A percentile compares a stretch with the other conserved stretches of the same genome.
Conservation (phyloP, 2,329 filamentous ascomycete genomes). For the Camillea tinctor region DNA sequence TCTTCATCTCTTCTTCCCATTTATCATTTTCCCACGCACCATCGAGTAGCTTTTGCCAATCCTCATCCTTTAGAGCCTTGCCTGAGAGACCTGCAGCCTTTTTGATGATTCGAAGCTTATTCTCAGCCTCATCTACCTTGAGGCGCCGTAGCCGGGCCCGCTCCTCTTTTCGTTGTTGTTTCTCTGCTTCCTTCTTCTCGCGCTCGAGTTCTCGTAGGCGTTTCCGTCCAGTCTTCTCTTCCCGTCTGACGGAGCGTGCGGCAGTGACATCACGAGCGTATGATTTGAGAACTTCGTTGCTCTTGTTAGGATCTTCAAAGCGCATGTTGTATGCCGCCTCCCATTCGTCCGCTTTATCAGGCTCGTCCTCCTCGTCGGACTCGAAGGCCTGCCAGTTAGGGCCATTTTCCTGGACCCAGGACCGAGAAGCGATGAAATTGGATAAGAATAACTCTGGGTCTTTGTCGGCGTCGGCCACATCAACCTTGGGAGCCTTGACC, state of each 20-base stretch:
- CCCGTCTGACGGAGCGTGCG: constrained; percentile 79
- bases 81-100: constrained; percentile 79
- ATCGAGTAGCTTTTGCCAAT: constrained; percentile 83
- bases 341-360: constrained; percentile 73
- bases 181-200: constrained; percentile 75
- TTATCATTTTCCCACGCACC: constrained; percentile 83
- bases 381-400: constrained; percentile 79
- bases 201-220: constrained; percentile 76
- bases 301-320: constrained; percentile 86
- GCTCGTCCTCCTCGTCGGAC: constrained; percentile 75
- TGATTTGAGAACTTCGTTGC: constrained; percentile 83
- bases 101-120: constrained; percentile 84
- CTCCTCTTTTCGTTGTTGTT: constrained; percentile 73
- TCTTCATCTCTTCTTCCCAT: constrained; percentile 90
- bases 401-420: constrained; percentile 74
- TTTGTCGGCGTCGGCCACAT: constrained; percentile 76
- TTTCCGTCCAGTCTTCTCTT: constrained; percentile 75
- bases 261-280: constrained; percentile 85
- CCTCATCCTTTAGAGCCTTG: constrained; percentile 66
- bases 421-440: constrained; percentile 89
- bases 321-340: constrained; percentile 94
- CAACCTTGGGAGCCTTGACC: constrained; percentile 54
- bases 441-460: constrained; percentile 92
- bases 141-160: constrained; percentile 81
- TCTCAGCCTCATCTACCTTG: constrained; percentile 86